Evolutionary conservation across 1,284 basidiomycete species (phyloP), one percentile per base, ranked within the genome.

Genomic region (Irpex sp.): DNA sequence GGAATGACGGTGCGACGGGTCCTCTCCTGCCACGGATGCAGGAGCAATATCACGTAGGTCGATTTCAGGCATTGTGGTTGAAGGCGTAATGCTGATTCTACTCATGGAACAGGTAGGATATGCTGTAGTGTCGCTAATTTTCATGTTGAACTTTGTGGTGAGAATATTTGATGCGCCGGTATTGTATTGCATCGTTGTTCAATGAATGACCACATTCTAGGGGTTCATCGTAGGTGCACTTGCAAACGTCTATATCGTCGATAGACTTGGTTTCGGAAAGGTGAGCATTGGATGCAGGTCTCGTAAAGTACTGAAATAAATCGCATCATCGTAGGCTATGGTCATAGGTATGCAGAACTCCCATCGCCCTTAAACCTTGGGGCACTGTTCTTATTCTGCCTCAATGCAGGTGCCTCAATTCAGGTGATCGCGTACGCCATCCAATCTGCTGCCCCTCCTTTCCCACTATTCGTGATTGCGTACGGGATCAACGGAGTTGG

Each of bases 401-500:
- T 60, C 37, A 49, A 47, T 34, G 31, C 65, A 71, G 79, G 80
- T 37, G 74, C 80, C 3, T 54, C 68, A 2, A 61, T 70, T 13
- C 74, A 81, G 57, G 64, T 76, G 1, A 64, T 84, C 6, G 85
- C 77, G 1, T 89, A 87, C 69, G 63, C 74, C 5, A 76, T 91
- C 51, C 80, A 86, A 67, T 78, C 82, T n/a, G 76, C 86, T n/a
- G 83, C 82, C 1, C 79, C 83, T 0, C 88, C 89, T 2, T 91
- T 87, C 69, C 86, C 88, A 0, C 77, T 81, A 1, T 88, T 88
- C 66, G 80, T 82, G 9, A 71, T 88, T 36, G 79, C 82, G 0
- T 88, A 82, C 68, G 73, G 78, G 15, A 76, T 91, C 68, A 87
- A 83, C 65, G 89, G 90, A 0, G 81, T 89, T 52, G 90, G 88